Evolutionary conservation across 1,139 yeast genomes (phyloP).

Genomic region (Groenewaldozyma auringiensis): DNA sequence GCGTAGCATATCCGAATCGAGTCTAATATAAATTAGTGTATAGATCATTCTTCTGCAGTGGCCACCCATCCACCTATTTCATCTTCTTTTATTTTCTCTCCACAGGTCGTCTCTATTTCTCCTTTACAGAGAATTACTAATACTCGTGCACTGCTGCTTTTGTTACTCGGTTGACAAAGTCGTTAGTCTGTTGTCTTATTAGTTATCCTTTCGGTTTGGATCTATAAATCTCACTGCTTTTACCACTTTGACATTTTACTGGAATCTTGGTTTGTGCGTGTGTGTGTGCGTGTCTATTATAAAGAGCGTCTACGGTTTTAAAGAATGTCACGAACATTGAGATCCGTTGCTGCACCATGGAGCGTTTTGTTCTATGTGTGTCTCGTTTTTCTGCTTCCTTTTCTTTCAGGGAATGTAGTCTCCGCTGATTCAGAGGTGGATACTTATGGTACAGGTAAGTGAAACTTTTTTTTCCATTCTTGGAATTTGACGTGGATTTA

Average conservation of each 20-base stretch:
- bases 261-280: too few relatives aligned
- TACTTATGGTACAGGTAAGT: conserved; percentile 47
- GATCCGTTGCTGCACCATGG: conserved; percentile 34
- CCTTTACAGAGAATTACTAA: too few relatives aligned
- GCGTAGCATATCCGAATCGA: conserved; percentile 4
- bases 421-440: conserved; percentile 42
- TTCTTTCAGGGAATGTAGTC: conserved; percentile 40
- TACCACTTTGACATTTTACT: too few relatives aligned
- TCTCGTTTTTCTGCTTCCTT: conserved; percentile 52
- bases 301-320: conserved; percentile 1
- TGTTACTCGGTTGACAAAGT: too few relatives aligned
- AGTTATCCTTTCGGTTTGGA: too few relatives aligned
- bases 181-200: too few relatives aligned
- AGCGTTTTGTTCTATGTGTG: conserved; percentile 43
- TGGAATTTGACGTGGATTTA: too few relatives aligned
- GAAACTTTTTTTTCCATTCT: conserved; percentile 3
- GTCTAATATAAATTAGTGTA: neutral
- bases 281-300: neutral
- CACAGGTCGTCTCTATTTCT: too few relatives aligned
- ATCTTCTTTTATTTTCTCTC: neutral
- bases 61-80: neutral
- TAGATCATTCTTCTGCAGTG: neutral
- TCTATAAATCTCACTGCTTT: too few relatives aligned
- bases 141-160: too few relatives aligned
- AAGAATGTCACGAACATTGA: conserved; percentile 6